Evolutionary conservation across 2,329 filamentous ascomycete genomes (phyloP), one percentile per base, ranked within the genome.

Genomic region (Rhinocladiella mackenziei): DNA sequence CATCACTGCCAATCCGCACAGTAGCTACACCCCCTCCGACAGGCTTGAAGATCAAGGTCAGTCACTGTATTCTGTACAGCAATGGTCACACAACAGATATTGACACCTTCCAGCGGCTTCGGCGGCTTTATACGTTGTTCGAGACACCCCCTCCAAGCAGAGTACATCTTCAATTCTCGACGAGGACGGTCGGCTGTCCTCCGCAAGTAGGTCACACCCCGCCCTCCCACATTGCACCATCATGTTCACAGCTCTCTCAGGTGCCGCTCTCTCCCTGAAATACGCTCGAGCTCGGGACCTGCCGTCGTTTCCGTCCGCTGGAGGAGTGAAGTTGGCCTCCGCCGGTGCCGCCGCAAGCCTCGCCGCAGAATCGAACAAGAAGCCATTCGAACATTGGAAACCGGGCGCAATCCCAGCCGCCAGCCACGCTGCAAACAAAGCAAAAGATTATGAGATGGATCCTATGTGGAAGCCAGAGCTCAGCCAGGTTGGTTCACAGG

Each of bases 331-430:
- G 44, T 65, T 71, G 34, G 68, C 72, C 39, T 86, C 86, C 44
- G 86, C 86, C 48, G 78, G 83, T 53, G 80, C 84, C 43, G 88
- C 87, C 41, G 86, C 86, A 29, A 78, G 76, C 39, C 70, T 91
- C 33, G 86, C n/a, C n/a, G n/a, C 86, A 38, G 85, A 86, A 72
- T 74, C 78, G 36, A 85, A 79, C 59, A 78, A 79, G 56, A 85
- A 79, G 59, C 63, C 78, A 2, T 70, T 81, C 38, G 76, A 85
- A 61, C 70, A 73, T 60, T 85, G 81, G 81, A 83, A 77, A 59
- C 80, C 82, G 13, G 74, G 79, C 51, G 73, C 74, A 32, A 75
- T 72, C n/a, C 70, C 77, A 19, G 75, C 76, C 7, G 80, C 81
- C 6, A 74, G 74, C 41, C 75, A 74, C 42, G 80, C 80, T 23